Percentiles rank a stretch among this genome's conserved stretches.
Conservation (phyloP, 2,329 filamentous ascomycete species). For the Arthrocladium fulminans region DNA sequence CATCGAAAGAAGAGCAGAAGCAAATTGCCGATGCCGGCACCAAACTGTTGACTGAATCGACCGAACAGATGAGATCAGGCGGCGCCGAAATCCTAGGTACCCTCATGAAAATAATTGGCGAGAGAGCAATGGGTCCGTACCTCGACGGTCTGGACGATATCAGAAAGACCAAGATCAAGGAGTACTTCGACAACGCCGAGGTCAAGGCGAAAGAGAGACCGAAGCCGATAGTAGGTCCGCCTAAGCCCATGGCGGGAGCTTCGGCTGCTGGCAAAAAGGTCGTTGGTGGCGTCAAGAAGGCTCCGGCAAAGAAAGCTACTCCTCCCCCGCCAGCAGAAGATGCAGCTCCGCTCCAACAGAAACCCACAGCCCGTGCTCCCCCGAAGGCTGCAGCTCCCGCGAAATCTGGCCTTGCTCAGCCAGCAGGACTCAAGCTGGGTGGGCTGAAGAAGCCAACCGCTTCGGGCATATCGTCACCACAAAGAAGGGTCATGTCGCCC, state of each 20-base stretch:
- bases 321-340: constrained; percentile 47
- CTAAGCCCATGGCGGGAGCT: constrained; percentile 49
- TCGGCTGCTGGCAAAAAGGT: constrained; percentile 44
- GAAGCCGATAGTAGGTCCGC: constrained; percentile 59
- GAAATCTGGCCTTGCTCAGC: constrained; percentile 34
- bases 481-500: constrained; percentile 36
- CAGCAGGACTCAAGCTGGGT: constrained; percentile 34
- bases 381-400: constrained; percentile 38
- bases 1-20: constrained; percentile 72
- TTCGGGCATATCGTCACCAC: constrained; percentile 27
- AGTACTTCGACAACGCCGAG: constrained; percentile 72
- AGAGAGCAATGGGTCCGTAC: constrained; percentile 87
- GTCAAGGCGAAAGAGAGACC: constrained; percentile 89
- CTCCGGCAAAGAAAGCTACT: constrained; percentile 41
- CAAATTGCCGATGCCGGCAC: constrained; percentile 80
- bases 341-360: constrained; percentile 40
- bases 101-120: constrained; percentile 97
- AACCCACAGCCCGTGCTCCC: constrained; percentile 31
- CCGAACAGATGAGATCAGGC: constrained; percentile 72
- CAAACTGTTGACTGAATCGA: constrained; percentile 83
- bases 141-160: constrained; percentile 92
- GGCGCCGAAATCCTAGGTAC: constrained; percentile 89
- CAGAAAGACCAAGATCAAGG: constrained; percentile 88
- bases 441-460: constrained; percentile 34
- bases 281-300: constrained; percentile 44